Percentiles rank a stretch among this genome's conserved stretches.
phyloP scores from a whole-genome alignment of 1,284 basidiomycete species.

The Irpex sp. region DNA sequence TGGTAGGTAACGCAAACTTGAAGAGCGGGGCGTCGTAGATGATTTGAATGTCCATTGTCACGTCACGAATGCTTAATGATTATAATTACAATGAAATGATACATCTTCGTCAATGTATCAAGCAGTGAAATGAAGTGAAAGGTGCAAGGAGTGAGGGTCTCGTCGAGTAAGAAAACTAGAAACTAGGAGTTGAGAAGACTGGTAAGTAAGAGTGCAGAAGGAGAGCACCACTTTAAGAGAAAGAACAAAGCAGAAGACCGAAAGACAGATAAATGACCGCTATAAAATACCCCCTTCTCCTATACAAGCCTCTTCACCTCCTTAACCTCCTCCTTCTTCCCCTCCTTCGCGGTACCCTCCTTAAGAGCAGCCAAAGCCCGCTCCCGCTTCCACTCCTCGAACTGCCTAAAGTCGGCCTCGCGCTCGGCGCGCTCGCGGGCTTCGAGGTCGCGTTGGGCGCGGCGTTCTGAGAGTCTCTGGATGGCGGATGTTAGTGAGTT shows the following conservation, averaged over 20 bases:
- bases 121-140: too few relatives aligned
- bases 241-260: too few relatives aligned
- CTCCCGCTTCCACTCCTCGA: conserved; percentile 31
- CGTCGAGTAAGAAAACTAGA: too few relatives aligned
- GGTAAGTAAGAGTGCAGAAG: too few relatives aligned
- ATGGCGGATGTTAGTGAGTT: neutral
- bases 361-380: conserved; percentile 8
- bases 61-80: neutral
- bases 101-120: too few relatives aligned
- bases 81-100: neutral
- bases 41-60: neutral
- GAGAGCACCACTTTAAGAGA: too few relatives aligned
- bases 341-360: conserved; percentile 4
- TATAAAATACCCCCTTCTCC: too few relatives aligned
- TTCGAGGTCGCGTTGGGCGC: conserved; percentile 48
- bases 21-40: too few relatives aligned
- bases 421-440: conserved; percentile 23
- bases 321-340: conserved; percentile 3
- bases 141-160: too few relatives aligned
- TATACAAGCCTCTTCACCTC: conserved; percentile 17
- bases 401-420: conserved; percentile 32
- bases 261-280: too few relatives aligned
- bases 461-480: conserved; percentile 61
- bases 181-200: too few relatives aligned
- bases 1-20: neutral